A percentile compares a stretch with the other conserved stretches of the same genome.
Evolutionary conservation across 1,284 basidiomycete genomes (phyloP).

Genomic region (Caloboletus firmus): DNA sequence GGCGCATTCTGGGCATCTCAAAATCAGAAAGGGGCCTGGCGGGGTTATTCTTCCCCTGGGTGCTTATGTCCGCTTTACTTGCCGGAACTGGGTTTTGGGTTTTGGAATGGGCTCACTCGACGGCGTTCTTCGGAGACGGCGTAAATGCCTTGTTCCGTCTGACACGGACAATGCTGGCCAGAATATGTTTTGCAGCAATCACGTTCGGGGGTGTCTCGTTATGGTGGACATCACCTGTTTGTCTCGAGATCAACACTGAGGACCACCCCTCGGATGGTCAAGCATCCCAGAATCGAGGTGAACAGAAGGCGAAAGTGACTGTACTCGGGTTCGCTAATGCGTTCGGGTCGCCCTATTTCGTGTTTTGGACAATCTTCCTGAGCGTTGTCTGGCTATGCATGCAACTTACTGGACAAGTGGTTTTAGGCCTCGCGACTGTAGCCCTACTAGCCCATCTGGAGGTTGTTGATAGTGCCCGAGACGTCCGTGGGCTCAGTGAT

Average conservation of each 20-base stretch:
- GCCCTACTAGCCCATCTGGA: conserved; percentile 76
- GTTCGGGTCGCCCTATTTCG: conserved; percentile 83
- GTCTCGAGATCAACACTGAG: conserved; percentile 56
- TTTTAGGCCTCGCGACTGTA: conserved; percentile 62
- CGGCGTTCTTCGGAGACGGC: conserved; percentile 41
- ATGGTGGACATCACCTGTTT: conserved; percentile 74
- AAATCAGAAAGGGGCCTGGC: conserved; percentile 77
- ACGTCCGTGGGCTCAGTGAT: conserved; percentile 59
- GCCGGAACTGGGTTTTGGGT: conserved; percentile 71
- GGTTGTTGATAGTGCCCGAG: conserved; percentile 75
- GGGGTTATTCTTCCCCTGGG: conserved; percentile 56
- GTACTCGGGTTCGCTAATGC: conserved; percentile 90
- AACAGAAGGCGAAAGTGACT: conserved; percentile 49
- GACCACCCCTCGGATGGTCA: conserved; percentile 14
- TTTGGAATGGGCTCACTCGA: conserved; percentile 74
- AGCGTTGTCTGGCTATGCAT: conserved; percentile 58
- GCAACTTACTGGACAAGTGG: conserved; percentile 83
- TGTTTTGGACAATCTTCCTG: conserved; percentile 75
- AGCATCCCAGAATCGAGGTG: background rate
- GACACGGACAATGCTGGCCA: conserved; percentile 61
- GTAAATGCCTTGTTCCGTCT: conserved; percentile 44
- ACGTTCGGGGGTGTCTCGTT: conserved; percentile 56
- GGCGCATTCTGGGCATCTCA: conserved; percentile 61
- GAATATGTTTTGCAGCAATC: conserved; percentile 53
- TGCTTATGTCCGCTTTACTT: conserved; percentile 59